phyloP scores from a whole-genome alignment of 1,284 basidiomycete species.

The Ustilago trichophora region DNA sequence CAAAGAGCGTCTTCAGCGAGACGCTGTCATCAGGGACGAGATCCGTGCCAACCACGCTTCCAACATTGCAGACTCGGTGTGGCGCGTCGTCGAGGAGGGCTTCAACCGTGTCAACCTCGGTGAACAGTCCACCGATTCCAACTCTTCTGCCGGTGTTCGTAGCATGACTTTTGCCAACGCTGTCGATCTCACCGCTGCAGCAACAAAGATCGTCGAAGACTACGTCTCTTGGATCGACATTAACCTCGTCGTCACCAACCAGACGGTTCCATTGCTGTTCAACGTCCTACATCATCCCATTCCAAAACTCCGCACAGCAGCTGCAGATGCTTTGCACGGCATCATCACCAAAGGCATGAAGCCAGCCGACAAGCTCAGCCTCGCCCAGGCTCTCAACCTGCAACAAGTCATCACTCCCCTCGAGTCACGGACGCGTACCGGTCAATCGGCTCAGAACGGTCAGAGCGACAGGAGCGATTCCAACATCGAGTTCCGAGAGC shows the following conservation, averaged over 20 bases:
- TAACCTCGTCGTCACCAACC: slow-evolving; percentile 89
- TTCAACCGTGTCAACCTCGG: slow-evolving; percentile 57
- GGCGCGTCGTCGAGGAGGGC: slow-evolving; percentile 82
- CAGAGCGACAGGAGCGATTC: slow-evolving; percentile 73
- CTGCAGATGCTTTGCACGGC: slow-evolving; percentile 80
- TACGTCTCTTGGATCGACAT: slow-evolving; percentile 99
- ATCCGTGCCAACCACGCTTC: slow-evolving; percentile 73
- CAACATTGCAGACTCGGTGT: slow-evolving; percentile 84
- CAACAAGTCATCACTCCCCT: slow-evolving; percentile 51
- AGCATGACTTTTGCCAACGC: slow-evolving; percentile 69
- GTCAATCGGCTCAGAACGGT: slow-evolving; percentile 12
- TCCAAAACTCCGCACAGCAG: slow-evolving; percentile 79
- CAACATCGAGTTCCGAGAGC: slow-evolving; percentile 84
- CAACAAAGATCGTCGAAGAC: slow-evolving; percentile 87
- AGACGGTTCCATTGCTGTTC: slow-evolving; percentile 86
- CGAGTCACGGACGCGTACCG: slow-evolving; percentile 54
- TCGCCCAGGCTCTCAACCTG: slow-evolving; percentile 85
- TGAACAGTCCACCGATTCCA: slow-evolving; percentile 11
- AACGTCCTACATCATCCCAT: slow-evolving; percentile 76
- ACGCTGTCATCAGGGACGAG: slow-evolving; percentile 63
- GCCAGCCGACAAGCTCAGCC: slow-evolving; percentile 86
- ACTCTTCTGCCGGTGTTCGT: slow-evolving; percentile 68
- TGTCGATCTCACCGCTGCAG: slow-evolving; percentile 74
- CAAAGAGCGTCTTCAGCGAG: slow-evolving; percentile 61
- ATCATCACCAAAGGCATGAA: slow-evolving; percentile 93